These are phyloP conservation scores for Mytilinidion resinicola DNA, from an alignment of 495 filamentous ascomycete genomes.

Conservation along the genomic window DNA sequence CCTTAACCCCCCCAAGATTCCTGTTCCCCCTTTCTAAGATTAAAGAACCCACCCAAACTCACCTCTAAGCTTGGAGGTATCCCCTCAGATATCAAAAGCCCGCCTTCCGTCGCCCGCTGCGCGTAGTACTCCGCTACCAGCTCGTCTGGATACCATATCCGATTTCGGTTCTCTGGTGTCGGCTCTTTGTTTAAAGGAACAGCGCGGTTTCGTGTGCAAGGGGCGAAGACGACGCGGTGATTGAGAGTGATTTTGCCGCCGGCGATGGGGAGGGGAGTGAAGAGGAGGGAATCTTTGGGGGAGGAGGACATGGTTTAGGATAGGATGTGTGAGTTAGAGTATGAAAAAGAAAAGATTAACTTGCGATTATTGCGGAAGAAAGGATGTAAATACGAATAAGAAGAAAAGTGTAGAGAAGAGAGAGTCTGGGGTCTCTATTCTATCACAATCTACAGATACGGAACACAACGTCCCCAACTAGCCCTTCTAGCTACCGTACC, in stretches of 20 bases:
- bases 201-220: conserved; percentile 21
- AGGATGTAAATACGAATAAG: no score
- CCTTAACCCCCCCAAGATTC: conserved; percentile 17
- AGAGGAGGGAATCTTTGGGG: neutral
- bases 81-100: conserved; percentile 51
- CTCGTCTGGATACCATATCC: conserved; percentile 43
- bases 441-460: no score
- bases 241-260: conserved; percentile 16
- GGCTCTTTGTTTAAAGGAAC: neutral
- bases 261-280: conserved; percentile 15
- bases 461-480: no score
- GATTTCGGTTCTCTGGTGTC: conserved; percentile 36
- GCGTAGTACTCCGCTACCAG: conserved; percentile 50
- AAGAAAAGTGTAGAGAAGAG: no score
- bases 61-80: conserved; percentile 47
- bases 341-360: no score
- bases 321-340: no score
- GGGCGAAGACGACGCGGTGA: conserved; percentile 23
- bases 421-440: no score
- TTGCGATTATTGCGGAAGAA: no score
- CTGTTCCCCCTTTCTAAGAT: neutral
- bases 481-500: no score
- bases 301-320: no score
- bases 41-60: conserved; percentile 10
- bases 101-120: conserved; percentile 48